Base-by-base conservation (phyloP, 352 stramenopile genomes). In the Pythium myriotylum region DNA sequence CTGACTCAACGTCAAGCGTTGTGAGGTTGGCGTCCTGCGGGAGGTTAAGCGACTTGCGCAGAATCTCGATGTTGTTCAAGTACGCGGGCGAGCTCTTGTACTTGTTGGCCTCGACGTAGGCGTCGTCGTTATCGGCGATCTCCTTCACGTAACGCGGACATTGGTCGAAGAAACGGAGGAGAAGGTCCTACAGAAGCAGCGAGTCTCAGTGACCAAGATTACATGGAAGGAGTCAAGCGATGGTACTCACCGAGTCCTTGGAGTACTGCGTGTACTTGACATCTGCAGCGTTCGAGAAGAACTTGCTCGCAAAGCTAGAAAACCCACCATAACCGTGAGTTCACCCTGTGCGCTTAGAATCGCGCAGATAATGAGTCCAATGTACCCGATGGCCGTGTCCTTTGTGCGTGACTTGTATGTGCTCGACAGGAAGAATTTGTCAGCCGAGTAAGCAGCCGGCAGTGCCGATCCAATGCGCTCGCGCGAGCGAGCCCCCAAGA, bases 151-250 rank as follows among this genome's bases (percentile, higher is more conserved):
- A 91, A 13, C 73, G 73, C 7, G 72, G 54, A 24, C 82, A 91
- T 19, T 71, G 54, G 39, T 89, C 82, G 59, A 81, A 89, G 62
- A 88, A 89, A 0, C 82, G 73, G 24, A 88, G 59, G 0, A 88
- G 54, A 4, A 55, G 35, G 37, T 89, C 79, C 76, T 86, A 37
- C 4, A 39, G 3, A 0, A 41, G 16, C 12, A 23, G 0, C 32
- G 37, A 6, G 13, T 14, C 42, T 49, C 2, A 17, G 32, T 0
- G 54, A n/a, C 9, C 49, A 46, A 13, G 14, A 2, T 13, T 8
- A 41, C 6, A 13, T 20, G 46, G 1, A 12, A 49, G 4, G 5
- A 35, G 20, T 20, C 13, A 17, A 3, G 5, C 13, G 5, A 17
- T 1, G n/a, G 19, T 32, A 55, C 55, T n/a, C 42, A 62, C 55